Evolutionary conservation across 176 grass and related monocot species (phyloP).

Genomic region (Avena insularis): DNA sequence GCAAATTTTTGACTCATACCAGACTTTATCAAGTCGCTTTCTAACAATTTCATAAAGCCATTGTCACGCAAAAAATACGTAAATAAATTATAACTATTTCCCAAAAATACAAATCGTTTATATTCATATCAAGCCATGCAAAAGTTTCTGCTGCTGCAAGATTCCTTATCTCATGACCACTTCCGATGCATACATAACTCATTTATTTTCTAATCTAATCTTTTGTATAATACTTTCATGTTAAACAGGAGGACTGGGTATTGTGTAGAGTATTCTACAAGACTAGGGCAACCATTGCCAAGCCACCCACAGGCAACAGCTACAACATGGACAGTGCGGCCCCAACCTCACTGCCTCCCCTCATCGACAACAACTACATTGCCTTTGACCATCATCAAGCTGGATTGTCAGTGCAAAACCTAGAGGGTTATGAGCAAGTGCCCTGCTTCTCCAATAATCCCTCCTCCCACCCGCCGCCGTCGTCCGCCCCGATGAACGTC

Average conservation of each 20-base stretch:
- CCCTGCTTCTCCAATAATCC: constrained; percentile 93
- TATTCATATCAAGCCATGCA: not conserved
- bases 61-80: not conserved
- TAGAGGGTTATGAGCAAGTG: constrained; percentile 83
- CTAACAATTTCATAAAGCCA: constrained; percentile 39
- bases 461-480: constrained; percentile 38
- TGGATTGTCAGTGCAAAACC: constrained; percentile 43
- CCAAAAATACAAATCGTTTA: not conserved
- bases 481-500: constrained; percentile 40
- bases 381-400: constrained; percentile 57
- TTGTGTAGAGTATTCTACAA: constrained; percentile 91
- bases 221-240: not conserved
- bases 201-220: not conserved
- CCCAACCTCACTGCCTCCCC: constrained; percentile 71
- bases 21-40: constrained; percentile 27
- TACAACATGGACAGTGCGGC: constrained; percentile 47
- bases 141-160: not conserved
- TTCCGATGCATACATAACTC: not conserved
- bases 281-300: constrained; percentile 58
- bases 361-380: constrained; percentile 80
- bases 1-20: constrained; percentile 19
- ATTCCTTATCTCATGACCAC: not conserved
- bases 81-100: not conserved
- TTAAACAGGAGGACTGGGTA: constrained; percentile 87
- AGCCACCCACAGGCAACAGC: constrained; percentile 46